These are phyloP conservation scores for Anaeromyces robustus DNA, from an alignment of 192 early-diverging fungal genomes.

Conservation along the genomic window DNA sequence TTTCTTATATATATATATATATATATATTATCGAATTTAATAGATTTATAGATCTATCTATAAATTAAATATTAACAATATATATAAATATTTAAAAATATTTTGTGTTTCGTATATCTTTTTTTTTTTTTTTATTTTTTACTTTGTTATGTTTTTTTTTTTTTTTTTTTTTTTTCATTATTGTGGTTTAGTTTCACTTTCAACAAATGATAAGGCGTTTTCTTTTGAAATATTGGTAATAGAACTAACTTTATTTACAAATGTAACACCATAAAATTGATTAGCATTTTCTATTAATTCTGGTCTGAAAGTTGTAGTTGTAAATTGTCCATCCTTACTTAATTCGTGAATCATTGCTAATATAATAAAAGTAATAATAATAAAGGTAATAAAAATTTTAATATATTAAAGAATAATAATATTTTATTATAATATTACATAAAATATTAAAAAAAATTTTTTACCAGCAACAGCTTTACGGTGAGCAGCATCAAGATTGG, in stretches of 20 bases:
- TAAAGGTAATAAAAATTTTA: neutral
- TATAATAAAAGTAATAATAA: neutral
- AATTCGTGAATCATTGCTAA: conserved; percentile 77
- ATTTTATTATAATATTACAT: neutral
- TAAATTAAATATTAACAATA: no score
- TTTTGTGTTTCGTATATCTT: no score
- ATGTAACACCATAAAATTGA: conserved; percentile 96
- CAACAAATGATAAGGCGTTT: neutral
- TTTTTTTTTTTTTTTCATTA: neutral
- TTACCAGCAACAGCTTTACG: conserved; percentile 77
- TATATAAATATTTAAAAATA: no score
- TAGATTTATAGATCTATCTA: no score
- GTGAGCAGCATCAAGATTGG: conserved; percentile 89
- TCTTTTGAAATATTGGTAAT: neutral
- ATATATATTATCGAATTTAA: no score
- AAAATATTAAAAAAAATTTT: conserved; percentile 4
- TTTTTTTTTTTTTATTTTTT: no score
- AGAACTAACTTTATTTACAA: conserved; percentile 55
- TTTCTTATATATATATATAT: no score
- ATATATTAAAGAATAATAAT: neutral
- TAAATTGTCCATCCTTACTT: conserved; percentile 73
- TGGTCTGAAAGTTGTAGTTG: conserved; percentile 95
- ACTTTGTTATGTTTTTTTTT: no score
- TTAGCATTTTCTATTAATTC: conserved; percentile 82
- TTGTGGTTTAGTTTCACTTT: neutral